Conservation (phyloP, 345 rosid species). For the Citrus inodora region DNA sequence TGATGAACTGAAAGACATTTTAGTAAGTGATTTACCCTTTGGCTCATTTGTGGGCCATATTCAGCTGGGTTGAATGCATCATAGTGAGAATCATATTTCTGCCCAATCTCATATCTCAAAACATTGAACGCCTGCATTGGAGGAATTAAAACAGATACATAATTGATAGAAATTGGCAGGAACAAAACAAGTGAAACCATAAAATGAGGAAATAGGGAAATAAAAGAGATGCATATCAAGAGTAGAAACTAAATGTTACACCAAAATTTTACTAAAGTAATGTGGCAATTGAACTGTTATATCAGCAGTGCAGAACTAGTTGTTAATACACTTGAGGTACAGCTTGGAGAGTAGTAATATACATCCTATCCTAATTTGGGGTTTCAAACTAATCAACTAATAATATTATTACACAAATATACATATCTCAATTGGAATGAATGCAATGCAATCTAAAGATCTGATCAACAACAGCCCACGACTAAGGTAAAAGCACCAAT, state of each 20-base stretch:
- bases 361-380: neutral
- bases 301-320: neutral
- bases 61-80: constrained; percentile 70
- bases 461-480: neutral
- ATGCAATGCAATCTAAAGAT: neutral
- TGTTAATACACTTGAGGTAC: neutral
- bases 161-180: neutral
- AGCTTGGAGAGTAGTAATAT: neutral
- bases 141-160: neutral
- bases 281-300: neutral
- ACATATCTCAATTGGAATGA: neutral
- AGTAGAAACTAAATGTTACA: too few relatives aligned
- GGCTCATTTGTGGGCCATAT: constrained; percentile 76
- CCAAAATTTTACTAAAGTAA: neutral
- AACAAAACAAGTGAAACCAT: neutral
- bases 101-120: constrained; percentile 79
- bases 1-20: neutral
- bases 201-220: neutral
- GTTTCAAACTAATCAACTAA: neutral
- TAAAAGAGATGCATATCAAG: neutral
- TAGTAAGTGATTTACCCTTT: constrained; percentile 50
- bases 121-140: constrained; percentile 72
- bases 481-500: neutral
- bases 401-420: neutral
- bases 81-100: constrained; percentile 72